Conservation (phyloP, 495 filamentous ascomycete genomes). For the Letharia lupina region DNA sequence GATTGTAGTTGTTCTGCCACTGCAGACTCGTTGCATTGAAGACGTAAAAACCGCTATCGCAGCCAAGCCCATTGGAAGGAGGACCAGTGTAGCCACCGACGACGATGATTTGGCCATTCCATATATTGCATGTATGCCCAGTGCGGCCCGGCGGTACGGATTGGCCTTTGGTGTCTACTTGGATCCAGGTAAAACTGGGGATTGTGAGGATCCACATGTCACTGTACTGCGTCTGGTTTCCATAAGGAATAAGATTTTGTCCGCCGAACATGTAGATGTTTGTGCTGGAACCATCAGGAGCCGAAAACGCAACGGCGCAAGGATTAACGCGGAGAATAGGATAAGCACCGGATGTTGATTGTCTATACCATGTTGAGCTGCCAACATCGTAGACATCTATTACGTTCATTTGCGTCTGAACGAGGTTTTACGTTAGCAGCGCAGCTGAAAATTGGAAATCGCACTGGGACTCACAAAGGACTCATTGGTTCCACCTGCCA, state of each 20-base stretch:
- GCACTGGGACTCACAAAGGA: constrained; percentile 41
- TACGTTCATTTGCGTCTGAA: constrained; percentile 55
- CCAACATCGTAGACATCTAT: constrained; percentile 73
- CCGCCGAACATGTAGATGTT: constrained; percentile 72
- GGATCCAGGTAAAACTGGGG: constrained; percentile 65
- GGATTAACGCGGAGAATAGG: constrained; percentile 64
- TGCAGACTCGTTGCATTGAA: constrained; percentile 54
- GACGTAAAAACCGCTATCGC: constrained; percentile 61
- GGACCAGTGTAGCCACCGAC: constrained; percentile 61
- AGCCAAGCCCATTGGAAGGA: constrained; percentile 40
- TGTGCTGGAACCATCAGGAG: constrained; percentile 60
- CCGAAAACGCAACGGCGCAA: constrained; percentile 62
- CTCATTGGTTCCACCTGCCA: constrained; percentile 57
- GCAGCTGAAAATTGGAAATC: neutral
- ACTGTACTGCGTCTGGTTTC: constrained; percentile 54
- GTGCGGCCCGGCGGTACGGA: constrained; percentile 53
- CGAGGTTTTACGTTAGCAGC: constrained; percentile 16
- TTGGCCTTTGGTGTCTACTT: constrained; percentile 45
- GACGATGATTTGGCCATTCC: constrained; percentile 62
- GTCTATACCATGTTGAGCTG: constrained; percentile 69
- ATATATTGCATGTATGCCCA: constrained; percentile 61
- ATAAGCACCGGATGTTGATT: constrained; percentile 52
- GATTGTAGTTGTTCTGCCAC: constrained; percentile 54
- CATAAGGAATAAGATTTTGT: constrained; percentile 56
- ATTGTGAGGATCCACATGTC: constrained; percentile 76